Evolutionary conservation across 2,329 filamentous ascomycete genomes (phyloP).

Genomic region (Sporothrix variecibatus): DNA sequence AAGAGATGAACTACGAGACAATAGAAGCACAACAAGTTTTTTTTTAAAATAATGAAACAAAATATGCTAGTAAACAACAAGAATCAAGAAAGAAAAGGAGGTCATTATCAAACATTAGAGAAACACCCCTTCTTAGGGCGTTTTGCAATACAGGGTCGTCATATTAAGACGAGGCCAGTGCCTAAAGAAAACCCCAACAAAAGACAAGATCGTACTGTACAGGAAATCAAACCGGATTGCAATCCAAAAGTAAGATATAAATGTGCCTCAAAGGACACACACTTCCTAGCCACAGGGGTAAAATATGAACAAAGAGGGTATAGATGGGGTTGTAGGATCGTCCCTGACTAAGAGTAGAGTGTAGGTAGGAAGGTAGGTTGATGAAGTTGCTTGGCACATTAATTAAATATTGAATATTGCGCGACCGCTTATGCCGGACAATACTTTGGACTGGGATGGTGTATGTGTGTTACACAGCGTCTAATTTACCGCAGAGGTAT

Average conservation of each 20-base stretch:
- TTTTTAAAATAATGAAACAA: background rate
- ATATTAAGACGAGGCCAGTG: background rate
- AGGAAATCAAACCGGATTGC: background rate
- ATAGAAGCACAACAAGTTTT: background rate
- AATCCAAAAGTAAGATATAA: background rate
- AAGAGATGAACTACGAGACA: background rate
- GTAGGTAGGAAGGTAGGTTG: background rate
- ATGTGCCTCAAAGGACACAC: background rate
- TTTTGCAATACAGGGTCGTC: background rate
- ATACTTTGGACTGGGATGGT: background rate
- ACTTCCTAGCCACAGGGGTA: background rate
- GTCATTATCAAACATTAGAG: background rate
- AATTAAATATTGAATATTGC: background rate
- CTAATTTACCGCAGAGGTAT: too few relatives aligned
- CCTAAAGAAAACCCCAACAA: background rate
- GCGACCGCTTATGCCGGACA: background rate
- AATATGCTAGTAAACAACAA: background rate
- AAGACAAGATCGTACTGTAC: background rate
- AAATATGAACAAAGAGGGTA: background rate
- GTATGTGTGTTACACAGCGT: background rate
- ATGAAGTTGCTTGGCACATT: background rate
- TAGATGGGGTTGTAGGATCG: background rate
- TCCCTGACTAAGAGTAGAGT: background rate
- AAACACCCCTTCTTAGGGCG: background rate
- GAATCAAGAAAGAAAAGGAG: background rate